Evolutionary conservation across 345 rosid species (phyloP), one percentile per base, ranked within the genome.

Genomic region (Pugionium cornutum): DNA sequence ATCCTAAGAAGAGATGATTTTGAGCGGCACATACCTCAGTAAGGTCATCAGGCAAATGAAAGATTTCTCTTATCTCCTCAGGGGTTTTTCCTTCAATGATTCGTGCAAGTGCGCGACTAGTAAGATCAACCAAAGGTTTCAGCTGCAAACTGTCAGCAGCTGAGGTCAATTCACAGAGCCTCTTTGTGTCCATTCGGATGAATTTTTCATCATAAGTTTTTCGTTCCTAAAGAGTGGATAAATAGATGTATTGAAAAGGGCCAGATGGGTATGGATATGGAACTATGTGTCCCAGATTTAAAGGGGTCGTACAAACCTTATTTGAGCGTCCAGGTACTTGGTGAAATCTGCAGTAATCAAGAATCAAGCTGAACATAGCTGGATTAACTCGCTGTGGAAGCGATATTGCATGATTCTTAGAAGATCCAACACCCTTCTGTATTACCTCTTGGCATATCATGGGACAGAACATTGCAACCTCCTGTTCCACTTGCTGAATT

Each of bases 131-230:
- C 83, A 91, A 70, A 67, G 90, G 95, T 77, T 84, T 84, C 68
- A 92, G 75, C 78, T 89, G 91, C 70, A 91, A 92, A 82, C 95
- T 86, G 71, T 85, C 95, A 41, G 96, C 96, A 47, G 98, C 98
- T 63, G 96, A 85, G 72, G 89, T 87, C 86, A 91, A 74, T 77
- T 89, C 98, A 73, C 96, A 87, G 5, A 92, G 82, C 80, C 80
- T 87, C 69, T 84, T 87, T 49, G 90, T 85, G 72, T 85, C 91
- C 96, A 92, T 87, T 45, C 96, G 82, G 69, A 87, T 82, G 59
- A 89, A 92, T 77, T 75, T 89, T 73, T 89, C 95, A 68, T 92
- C 95, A 76, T 79, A 92, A 62, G 76, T 72, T 69, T 87, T 92
- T 56, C 85, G 84, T 62, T 92, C 98, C 98, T 86, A 67, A 11